phyloP scores from a whole-genome alignment of 2,329 filamentous ascomycete species.

The Pseudogymnoascus sp. region DNA sequence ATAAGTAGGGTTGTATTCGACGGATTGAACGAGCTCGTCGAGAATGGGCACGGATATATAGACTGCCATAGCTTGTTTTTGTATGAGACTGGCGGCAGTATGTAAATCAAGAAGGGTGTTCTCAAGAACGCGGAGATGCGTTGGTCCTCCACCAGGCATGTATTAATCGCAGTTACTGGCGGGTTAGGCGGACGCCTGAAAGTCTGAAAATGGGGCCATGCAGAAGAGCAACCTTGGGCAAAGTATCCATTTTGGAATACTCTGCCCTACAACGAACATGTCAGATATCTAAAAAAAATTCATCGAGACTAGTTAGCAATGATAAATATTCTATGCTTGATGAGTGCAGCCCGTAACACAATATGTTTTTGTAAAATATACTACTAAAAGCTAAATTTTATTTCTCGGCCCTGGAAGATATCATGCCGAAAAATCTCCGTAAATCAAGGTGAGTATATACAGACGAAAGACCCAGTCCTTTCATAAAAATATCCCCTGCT shows the following conservation, averaged over 20 bases:
- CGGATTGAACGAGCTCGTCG: neutral
- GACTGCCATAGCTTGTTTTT: neutral
- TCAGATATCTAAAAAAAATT: neutral
- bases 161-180: neutral
- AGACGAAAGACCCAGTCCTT: neutral
- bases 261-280: neutral
- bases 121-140: neutral
- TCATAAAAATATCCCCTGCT: neutral
- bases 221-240: neutral
- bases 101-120: neutral
- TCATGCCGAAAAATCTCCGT: neutral
- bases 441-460: neutral
- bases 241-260: neutral
- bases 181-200: neutral
- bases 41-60: neutral
- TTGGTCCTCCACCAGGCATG: too few species aligned
- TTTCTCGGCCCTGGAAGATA: neutral
- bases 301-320: neutral
- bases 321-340: neutral
- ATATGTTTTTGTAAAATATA: neutral
- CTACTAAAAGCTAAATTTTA: neutral
- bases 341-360: neutral
- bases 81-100: neutral
- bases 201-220: neutral
- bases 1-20: neutral